Base-by-base conservation (phyloP, 208 protist species). In the Acanthamoeba castellanii region DNA sequence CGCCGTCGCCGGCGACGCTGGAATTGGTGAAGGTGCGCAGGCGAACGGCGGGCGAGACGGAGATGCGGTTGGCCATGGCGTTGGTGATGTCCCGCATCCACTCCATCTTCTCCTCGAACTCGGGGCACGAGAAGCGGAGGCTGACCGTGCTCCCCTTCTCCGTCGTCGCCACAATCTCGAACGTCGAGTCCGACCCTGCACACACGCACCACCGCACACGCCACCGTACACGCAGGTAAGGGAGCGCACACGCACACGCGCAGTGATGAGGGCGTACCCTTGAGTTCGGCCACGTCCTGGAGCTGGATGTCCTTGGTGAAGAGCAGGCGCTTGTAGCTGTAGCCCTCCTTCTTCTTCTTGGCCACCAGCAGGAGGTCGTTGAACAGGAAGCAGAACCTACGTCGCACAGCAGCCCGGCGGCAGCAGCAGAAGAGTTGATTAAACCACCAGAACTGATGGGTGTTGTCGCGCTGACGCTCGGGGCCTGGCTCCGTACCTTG, bases 1-100 rank as follows among this genome's bases (percentile, higher is more conserved):
- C 52, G 55, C 55, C 55, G 55, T 18, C 50, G 50, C 16, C 50
- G 50, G 50, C 50, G 50, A 18, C 50, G 50, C 14, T 11, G 9
- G 50, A 72, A 27, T 27, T 25, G 74, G 45, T 25, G 45, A 82
- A 82, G 74, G 45, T 14, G 74, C 18, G 16, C 34, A 82, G 45
- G 74, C 37, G 74, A 9, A 25, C 32, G 45, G 22, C 32, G 45
- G 74, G 8, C 11, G 78, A 87, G 27, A 87, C 78, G 8, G 78
- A 87, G 25, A 87, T 87, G 50, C 78, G 78, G 78, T 87, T 87
- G 47, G 78, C 78, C 78, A 87, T n/a, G 47, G 50, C 78, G 52
- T 87, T 87, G 52, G 78, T 87, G 78, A 87, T 87, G 78, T 87
- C 78, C 30, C 78, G 45, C 78, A 87, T 87, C 78, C 78, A 87